A percentile compares a stretch with the other conserved stretches of the same genome.
phyloP scores from a whole-genome alignment of 2,329 filamentous ascomycete species.

The Calonectria ilicicola region DNA sequence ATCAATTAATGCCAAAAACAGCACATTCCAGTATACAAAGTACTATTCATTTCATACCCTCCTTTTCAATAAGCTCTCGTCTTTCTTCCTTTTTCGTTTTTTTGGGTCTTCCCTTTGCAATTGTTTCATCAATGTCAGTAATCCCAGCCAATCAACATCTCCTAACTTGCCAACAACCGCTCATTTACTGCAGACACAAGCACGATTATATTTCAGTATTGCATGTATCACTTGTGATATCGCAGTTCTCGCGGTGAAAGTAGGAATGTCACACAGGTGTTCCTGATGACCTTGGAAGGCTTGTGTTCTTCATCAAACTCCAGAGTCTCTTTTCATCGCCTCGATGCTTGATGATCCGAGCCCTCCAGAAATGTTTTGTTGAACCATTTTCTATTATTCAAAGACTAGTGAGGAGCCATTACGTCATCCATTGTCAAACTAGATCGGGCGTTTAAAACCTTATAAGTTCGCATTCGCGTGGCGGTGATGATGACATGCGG shows the following conservation, averaged over 20 bases:
- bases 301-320: no score
- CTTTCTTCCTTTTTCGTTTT: background rate
- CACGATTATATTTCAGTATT: background rate
- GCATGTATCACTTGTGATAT: background rate
- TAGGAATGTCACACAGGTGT: no score
- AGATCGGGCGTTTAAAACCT: background rate
- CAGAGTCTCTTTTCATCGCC: no score
- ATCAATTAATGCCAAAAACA: background rate
- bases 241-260: no score
- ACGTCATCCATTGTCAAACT: background rate
- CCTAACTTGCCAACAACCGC: background rate
- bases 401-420: background rate
- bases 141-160: background rate
- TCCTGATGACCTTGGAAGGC: no score
- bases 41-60: background rate
- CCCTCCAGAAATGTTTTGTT: background rate
- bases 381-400: no score
- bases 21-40: background rate
- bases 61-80: background rate
- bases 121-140: background rate
- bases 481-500: background rate
- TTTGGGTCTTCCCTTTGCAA: background rate
- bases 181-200: background rate
- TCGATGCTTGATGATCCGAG: no score
- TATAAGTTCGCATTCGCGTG: background rate